A percentile compares a stretch with the other conserved stretches of the same genome.
Evolutionary conservation across 495 filamentous ascomycete species (phyloP).

Genomic region (Tuber umbilicatum): DNA sequence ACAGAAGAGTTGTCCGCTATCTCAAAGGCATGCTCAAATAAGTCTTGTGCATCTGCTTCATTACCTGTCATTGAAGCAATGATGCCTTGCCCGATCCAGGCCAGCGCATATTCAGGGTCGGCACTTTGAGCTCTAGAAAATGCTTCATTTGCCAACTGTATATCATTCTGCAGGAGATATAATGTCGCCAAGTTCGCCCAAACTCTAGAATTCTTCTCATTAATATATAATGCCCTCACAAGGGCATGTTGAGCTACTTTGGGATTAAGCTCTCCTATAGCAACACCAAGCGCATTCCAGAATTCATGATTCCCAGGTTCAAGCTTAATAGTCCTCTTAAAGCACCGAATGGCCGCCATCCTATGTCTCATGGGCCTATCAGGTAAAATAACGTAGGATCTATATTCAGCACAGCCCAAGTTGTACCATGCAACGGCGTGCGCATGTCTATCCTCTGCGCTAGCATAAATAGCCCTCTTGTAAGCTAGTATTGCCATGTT

Average conservation of each 20-base stretch:
- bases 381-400: constrained; percentile 53
- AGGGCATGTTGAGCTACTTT: constrained; percentile 90
- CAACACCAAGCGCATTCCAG: constrained; percentile 92
- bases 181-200: constrained; percentile 91
- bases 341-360: constrained; percentile 70
- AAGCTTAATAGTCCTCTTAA: constrained; percentile 93
- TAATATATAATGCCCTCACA: constrained; percentile 85
- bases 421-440: constrained; percentile 96
- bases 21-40: constrained; percentile 95
- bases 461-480: constrained; percentile 73
- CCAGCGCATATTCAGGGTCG: constrained; percentile 84
- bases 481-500: constrained; percentile 72
- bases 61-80: constrained; percentile 71
- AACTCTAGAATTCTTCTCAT: constrained; percentile 69
- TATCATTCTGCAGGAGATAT: constrained; percentile 74
- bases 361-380: constrained; percentile 59
- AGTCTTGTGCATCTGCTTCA: constrained; percentile 62
- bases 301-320: constrained; percentile 95
- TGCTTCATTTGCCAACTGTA: constrained; percentile 74
- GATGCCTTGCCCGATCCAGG: constrained; percentile 90
- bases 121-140: constrained; percentile 87
- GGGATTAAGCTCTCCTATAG: constrained; percentile 73
- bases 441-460: constrained; percentile 71
- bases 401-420: constrained; percentile 85
- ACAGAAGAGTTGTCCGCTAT: constrained; percentile 70